phyloP scores from a whole-genome alignment of 176 grass and related monocot genomes.

The Phyllostachys edulis region DNA sequence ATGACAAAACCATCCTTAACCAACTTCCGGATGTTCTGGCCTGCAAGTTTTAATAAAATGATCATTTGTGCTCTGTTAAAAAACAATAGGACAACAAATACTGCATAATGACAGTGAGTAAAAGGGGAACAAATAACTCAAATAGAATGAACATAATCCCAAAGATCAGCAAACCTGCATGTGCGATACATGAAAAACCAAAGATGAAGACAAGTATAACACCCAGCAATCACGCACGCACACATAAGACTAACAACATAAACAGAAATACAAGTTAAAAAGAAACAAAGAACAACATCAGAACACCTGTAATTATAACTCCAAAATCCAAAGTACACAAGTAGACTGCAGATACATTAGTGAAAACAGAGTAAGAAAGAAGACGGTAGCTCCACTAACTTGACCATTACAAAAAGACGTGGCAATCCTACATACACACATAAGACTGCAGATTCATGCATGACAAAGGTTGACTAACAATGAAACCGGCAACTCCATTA shows the following conservation, averaged over 20 bases:
- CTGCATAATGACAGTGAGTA: background rate
- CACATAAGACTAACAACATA: background rate
- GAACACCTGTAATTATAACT: background rate
- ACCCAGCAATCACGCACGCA: background rate
- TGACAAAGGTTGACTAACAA: background rate
- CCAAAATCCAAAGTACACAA: background rate
- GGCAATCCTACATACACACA: no score
- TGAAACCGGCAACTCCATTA: background rate
- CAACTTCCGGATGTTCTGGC: constrained; percentile 64
- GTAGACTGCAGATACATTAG: background rate
- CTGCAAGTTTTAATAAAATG: constrained; percentile 24
- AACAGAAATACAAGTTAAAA: background rate
- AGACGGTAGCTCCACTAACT: background rate
- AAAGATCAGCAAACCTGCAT: background rate
- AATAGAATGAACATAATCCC: background rate
- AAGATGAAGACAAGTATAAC: background rate
- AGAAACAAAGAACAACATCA: background rate
- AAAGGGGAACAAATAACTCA: background rate
- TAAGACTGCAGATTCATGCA: background rate
- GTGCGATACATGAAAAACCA: background rate
- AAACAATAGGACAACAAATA: background rate
- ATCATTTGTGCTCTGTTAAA: background rate
- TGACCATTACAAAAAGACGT: background rate
- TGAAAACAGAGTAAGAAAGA: background rate
- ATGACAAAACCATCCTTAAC: constrained; percentile 73